phyloP scores from a whole-genome alignment of 371 early-diverging fungal genomes.

The Chytridium lagenaria region DNA sequence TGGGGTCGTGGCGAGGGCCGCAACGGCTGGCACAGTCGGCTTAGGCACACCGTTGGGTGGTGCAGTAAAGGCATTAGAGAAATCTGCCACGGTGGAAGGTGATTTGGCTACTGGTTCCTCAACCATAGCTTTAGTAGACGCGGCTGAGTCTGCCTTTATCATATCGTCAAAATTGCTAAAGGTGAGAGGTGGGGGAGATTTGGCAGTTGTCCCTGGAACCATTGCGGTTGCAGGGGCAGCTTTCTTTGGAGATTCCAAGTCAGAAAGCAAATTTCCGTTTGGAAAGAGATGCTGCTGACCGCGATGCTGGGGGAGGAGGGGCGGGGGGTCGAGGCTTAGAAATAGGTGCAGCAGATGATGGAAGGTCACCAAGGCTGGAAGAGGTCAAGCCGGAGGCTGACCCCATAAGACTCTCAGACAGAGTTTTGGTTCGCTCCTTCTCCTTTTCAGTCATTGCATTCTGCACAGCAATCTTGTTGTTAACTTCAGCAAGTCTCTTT shows the following conservation, averaged over 20 bases:
- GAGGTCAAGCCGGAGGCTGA: not conserved
- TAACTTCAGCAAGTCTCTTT: not conserved
- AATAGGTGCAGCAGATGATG: not conserved
- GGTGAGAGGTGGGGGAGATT: not conserved
- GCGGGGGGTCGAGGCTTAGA: conserved; percentile 39
- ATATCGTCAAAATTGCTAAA: not conserved
- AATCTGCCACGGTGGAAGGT: not conserved
- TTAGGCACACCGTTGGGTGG: conserved; percentile 16
- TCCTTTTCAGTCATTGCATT: conserved; percentile 37
- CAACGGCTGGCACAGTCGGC: conserved; percentile 11
- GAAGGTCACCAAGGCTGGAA: not conserved
- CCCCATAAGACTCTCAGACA: not conserved
- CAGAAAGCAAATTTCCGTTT: not conserved
- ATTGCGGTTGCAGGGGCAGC: conserved; percentile 7
- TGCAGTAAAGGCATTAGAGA: not conserved
- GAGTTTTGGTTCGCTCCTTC: conserved; percentile 19
- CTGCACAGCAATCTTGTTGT: conserved; percentile 24
- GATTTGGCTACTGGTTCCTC: not conserved
- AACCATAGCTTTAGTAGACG: not conserved
- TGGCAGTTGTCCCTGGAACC: not conserved
- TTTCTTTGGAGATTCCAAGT: conserved; percentile 14
- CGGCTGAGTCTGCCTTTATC: not conserved
- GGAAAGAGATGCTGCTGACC: not conserved
- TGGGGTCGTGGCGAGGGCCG: conserved; percentile 6
- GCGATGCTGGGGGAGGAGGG: conserved; percentile 44